Conservation (phyloP, 225 moss, liverwort and hornwort genomes). For the Sphagnum tenellum region DNA sequence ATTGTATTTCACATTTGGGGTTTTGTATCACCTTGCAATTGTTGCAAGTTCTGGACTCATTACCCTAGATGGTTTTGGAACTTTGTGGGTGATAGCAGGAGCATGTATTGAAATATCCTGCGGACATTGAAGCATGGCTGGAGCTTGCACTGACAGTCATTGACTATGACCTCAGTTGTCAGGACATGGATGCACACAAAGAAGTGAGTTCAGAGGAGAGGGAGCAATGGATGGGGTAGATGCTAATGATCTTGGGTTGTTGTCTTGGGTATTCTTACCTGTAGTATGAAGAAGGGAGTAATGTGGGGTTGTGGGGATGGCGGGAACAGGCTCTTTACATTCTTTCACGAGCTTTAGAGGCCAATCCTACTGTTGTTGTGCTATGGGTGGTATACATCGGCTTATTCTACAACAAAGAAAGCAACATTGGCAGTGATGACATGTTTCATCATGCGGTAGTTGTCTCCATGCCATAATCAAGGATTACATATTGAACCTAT, state of each 20-base stretch:
- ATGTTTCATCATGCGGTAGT: conserved; percentile 77
- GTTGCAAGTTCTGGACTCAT: too few species aligned
- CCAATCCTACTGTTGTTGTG: conserved; percentile 38
- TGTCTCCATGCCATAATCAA: conserved; percentile 2
- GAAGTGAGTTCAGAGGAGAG: conserved; percentile 33
- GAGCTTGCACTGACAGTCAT: conserved; percentile 63
- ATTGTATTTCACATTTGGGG: too few species aligned
- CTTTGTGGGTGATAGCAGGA: conserved; percentile 8
- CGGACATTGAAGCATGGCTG: conserved; percentile 61
- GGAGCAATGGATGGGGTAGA: too few species aligned
- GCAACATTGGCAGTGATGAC: conserved; percentile 55
- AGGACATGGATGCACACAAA: conserved; percentile 42
- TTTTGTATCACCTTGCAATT: too few species aligned
- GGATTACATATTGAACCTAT: too few species aligned
- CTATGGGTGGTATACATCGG: conserved; percentile 67
- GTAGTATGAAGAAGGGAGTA: neutral
- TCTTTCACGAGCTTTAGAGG: conserved; percentile 74
- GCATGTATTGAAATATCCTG: conserved; percentile 24
- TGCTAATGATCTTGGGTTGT: too few species aligned
- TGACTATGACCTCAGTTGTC: conserved; percentile 46
- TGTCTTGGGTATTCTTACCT: too few species aligned
- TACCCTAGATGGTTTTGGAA: too few species aligned
- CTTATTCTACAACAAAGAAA: conserved; percentile 52
- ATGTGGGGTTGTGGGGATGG: conserved; percentile 1
- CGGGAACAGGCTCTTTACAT: conserved; percentile 50